These are phyloP conservation scores for Chrysoporthe cubensis DNA, from an alignment of 2,329 filamentous ascomycete species.

Conservation along the genomic window DNA sequence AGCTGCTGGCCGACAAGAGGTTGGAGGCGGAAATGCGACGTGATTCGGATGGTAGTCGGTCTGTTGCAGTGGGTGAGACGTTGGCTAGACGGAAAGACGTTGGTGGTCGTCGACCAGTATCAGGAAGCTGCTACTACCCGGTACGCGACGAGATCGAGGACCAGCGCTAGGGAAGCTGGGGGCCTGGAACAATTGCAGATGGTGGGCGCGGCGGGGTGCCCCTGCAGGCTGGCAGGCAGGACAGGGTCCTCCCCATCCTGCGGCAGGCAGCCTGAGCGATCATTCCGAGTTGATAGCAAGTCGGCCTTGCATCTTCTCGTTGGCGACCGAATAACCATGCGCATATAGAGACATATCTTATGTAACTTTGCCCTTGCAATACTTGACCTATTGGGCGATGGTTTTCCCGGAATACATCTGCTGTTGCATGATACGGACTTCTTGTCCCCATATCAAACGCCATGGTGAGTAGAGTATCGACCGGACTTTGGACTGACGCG, in stretches of 20 bases:
- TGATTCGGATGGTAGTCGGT: background rate
- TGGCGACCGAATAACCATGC: background rate
- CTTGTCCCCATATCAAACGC: background rate
- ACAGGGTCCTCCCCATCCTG: background rate
- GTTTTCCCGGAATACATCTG: background rate
- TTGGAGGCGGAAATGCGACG: conserved; percentile 1
- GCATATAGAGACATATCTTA: background rate
- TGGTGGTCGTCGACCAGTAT: conserved; percentile 4
- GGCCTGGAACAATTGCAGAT: conserved; percentile 5
- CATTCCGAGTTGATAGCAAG: background rate
- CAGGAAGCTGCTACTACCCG: background rate
- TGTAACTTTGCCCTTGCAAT: background rate
- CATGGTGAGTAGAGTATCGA: background rate
- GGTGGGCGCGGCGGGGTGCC: conserved; percentile 4
- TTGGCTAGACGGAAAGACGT: conserved; percentile 7
- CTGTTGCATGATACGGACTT: background rate
- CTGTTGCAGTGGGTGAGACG: background rate
- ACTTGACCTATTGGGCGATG: background rate
- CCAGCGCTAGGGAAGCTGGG: conserved; percentile 5
- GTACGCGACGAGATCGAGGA: background rate
- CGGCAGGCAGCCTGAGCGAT: background rate
- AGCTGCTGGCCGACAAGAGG: conserved; percentile 12
- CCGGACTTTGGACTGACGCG: background rate
- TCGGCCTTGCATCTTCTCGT: background rate
- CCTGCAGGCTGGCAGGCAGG: background rate